Conservation (phyloP, 2,329 filamentous ascomycete species). For the Pseudovirgaria hyperparasitica region DNA sequence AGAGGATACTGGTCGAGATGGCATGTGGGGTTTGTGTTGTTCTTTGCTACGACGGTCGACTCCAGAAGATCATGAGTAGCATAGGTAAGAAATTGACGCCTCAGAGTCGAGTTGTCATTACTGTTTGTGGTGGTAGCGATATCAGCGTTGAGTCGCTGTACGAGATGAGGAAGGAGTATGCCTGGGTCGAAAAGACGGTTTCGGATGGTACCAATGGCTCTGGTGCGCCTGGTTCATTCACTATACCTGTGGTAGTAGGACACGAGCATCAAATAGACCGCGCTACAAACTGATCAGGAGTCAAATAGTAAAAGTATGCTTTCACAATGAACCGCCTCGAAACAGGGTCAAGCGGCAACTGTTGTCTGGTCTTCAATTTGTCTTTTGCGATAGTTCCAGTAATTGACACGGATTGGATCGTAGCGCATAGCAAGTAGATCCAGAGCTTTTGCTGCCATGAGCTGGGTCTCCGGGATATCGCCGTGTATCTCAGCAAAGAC, state of each 20-base stretch:
- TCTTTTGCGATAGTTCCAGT: constrained; percentile 82
- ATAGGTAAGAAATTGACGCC: constrained; percentile 52
- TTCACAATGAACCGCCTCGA: no score
- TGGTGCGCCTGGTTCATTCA: no score
- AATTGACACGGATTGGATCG: constrained; percentile 81
- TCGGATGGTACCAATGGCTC: constrained; percentile 2
- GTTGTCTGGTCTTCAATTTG: no score
- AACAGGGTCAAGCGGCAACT: no score
- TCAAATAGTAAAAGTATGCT: no score
- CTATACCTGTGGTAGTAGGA: no score
- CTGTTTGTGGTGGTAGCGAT: constrained; percentile 63
- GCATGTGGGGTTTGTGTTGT: constrained; percentile 75
- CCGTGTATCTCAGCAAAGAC: constrained; percentile 56
- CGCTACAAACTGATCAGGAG: no score
- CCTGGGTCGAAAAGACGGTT: constrained; percentile 7
- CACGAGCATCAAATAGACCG: no score
- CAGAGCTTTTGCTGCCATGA: constrained; percentile 57
- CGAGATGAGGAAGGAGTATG: constrained; percentile 33
- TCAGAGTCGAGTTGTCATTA: constrained; percentile 62
- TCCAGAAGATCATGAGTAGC: constrained; percentile 45
- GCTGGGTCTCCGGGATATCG: constrained; percentile 37
- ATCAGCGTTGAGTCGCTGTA: constrained; percentile 38
- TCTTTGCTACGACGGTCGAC: constrained; percentile 47
- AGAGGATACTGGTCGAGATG: constrained; percentile 67
- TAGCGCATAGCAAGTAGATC: constrained; percentile 68